Evolutionary conservation across 2,329 filamentous ascomycete genomes (phyloP), one percentile per base, ranked within the genome.

Genomic region (Dactylellina cionopaga): DNA sequence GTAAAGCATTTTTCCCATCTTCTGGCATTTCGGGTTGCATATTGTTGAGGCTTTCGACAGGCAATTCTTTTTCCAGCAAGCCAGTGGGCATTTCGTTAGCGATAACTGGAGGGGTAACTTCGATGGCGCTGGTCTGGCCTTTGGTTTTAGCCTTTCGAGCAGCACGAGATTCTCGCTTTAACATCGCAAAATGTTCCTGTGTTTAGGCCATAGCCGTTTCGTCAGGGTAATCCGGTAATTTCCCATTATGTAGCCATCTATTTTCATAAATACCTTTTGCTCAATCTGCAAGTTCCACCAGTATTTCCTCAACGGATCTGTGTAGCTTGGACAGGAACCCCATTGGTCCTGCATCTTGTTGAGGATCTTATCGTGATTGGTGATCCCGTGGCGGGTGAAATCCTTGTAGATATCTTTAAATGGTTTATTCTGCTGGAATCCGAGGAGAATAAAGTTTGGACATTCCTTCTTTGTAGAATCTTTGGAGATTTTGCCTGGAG

Each of bases 401-500:
- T 15, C 19, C 22, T 63, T 62, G 49, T 62, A 55, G 13, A 70
- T 22, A 9, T 47, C 31, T 15, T 51, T 56, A 17, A 56, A 70
- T 2, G n/a, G 47, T 3, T 19, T 17, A 5, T 49, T 49, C 7
- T 46, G 29, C 19, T 51, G 55, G 24, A 62, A 62, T 1, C 64
- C 64, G 19, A 62, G 19, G 5, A 70, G 47, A 7, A 70, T 22
- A 3, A 70, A 22, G 17, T 56, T 70, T 19, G 56, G 41, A 15
- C 44, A 52, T 5, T 44, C 58, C 11, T 51, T n/a, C n/a, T n/a
- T n/a, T n/a, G n/a, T n/a, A n/a, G n/a, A n/a, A n/a, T n/a, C n/a
- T n/a, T n/a, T n/a, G n/a, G n/a, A n/a, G n/a, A n/a, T n/a, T n/a
- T n/a, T n/a, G n/a, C n/a, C n/a, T n/a, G n/a, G n/a, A n/a, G n/a